Conservation (phyloP, 768 basidiomycete species). For the Cyclocybe cylindracea region DNA sequence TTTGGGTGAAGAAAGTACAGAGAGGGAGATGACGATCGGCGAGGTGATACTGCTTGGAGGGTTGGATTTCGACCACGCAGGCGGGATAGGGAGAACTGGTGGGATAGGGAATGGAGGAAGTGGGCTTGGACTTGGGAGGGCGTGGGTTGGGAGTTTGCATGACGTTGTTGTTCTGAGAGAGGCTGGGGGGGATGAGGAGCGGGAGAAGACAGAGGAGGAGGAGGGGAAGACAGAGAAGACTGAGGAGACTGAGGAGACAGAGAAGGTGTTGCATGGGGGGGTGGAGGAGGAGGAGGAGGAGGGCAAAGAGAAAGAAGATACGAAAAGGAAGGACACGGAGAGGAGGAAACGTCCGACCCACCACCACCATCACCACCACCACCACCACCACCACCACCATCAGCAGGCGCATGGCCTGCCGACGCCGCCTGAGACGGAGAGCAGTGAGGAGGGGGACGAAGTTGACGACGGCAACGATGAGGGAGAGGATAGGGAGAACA, state of each 20-base stretch:
- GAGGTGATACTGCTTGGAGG: slow-evolving; percentile 29
- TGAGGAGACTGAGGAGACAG: not conserved
- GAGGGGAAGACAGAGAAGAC: not conserved
- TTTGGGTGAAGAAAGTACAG: not conserved
- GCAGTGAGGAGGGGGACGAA: not conserved
- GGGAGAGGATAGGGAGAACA: not conserved
- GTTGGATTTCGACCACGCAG: slow-evolving; percentile 18
- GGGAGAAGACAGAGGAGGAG: not conserved
- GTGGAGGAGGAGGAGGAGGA: not conserved
- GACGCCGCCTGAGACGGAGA: slow-evolving; percentile 12
- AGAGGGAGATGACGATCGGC: slow-evolving; percentile 17
- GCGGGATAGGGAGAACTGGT: slow-evolving; percentile 2
- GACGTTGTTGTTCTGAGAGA: slow-evolving; percentile 12
- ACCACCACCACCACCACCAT: not conserved
- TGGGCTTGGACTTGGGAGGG: slow-evolving; percentile 1
- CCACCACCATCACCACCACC: too few relatives aligned
- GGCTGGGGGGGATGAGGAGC: not conserved
- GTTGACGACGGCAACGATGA: too few relatives aligned
- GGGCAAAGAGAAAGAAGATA: not conserved
- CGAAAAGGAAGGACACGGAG: too few relatives aligned
- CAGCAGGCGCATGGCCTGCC: slow-evolving; percentile 4
- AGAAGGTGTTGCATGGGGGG: not conserved
- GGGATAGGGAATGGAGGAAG: too few relatives aligned
- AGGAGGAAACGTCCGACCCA: too few relatives aligned
- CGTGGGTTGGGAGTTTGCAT: slow-evolving; percentile 23